Percentiles rank a stretch among this genome's conserved stretches.
Conservation (phyloP, 1,284 basidiomycete genomes). For the Melanopsichium pennsylvanicum region DNA sequence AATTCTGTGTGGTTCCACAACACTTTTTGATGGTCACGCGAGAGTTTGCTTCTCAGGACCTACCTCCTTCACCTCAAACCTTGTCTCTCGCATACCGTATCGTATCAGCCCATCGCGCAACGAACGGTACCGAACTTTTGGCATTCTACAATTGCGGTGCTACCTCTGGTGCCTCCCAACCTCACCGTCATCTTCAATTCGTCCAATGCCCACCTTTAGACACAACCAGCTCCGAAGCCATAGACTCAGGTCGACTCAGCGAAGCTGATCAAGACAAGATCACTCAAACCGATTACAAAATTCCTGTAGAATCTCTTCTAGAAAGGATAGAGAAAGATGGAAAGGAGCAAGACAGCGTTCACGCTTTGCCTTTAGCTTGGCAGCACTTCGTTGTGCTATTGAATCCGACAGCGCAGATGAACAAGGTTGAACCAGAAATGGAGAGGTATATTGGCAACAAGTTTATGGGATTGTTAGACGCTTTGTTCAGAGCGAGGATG, state of each 20-base stretch:
- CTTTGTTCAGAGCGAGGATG: constrained; percentile 52
- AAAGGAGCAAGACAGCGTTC: constrained; percentile 51
- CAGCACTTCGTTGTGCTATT: constrained; percentile 63
- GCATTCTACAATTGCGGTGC: constrained; percentile 63
- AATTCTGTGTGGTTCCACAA: constrained; percentile 61
- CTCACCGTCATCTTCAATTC: constrained; percentile 62
- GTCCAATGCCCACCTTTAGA: constrained; percentile 47
- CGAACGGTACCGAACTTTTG: constrained; percentile 41
- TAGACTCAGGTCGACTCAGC: background rate
- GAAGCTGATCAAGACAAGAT: constrained; percentile 32
- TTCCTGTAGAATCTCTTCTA: constrained; percentile 58
- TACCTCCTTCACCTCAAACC: constrained; percentile 56
- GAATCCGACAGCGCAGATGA: constrained; percentile 12
- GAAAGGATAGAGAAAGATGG: constrained; percentile 57
- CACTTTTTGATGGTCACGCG: constrained; percentile 62
- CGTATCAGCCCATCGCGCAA: constrained; percentile 23
- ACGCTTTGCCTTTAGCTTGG: constrained; percentile 59
- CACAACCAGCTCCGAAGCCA: constrained; percentile 7
- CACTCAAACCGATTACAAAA: constrained; percentile 20
- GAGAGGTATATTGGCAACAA: constrained; percentile 53
- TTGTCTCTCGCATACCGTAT: constrained; percentile 55
- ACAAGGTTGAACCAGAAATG: constrained; percentile 10
- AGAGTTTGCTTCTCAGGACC: constrained; percentile 56
- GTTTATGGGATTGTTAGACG: constrained; percentile 56
- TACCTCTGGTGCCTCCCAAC: constrained; percentile 56